Evolutionary conservation across 208 protist genomes (phyloP).

Genomic region (Naegleria gruberi): DNA sequence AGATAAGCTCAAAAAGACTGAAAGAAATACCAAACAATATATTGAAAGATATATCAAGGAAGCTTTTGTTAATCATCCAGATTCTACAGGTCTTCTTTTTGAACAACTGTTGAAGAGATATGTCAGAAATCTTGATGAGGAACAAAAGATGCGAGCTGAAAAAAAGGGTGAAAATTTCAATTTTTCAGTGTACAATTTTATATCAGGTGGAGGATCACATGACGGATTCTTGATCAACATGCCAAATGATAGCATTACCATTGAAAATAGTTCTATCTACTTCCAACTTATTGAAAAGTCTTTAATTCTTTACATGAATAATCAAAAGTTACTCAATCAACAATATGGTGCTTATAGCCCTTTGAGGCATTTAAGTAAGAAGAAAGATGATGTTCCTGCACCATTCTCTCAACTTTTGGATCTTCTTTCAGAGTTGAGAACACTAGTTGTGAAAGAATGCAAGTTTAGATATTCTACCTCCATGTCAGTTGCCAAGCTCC

Average conservation of each 20-base stretch:
- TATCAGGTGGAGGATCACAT: background rate
- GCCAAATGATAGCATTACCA: background rate
- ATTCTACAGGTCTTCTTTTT: background rate
- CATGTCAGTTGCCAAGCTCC: background rate
- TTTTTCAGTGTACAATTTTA: background rate
- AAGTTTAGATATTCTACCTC: background rate
- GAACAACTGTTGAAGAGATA: background rate
- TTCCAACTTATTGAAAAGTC: background rate
- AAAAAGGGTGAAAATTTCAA: background rate
- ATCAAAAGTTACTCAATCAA: background rate
- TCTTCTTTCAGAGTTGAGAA: background rate
- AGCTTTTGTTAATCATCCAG: background rate
- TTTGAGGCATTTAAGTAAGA: background rate
- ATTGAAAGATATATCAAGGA: background rate
- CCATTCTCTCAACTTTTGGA: background rate
- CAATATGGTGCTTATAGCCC: background rate
- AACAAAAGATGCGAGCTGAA: background rate
- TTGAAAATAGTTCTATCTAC: background rate
- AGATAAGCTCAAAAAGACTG: background rate
- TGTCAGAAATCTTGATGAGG: background rate
- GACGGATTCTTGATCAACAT: background rate
- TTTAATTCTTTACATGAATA: background rate
- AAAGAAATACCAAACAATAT: background rate
- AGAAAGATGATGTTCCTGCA: background rate
- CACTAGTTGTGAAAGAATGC: background rate